These are phyloP conservation scores for Hypholoma sublateritium DNA, from an alignment of 768 basidiomycete genomes.

Conservation along the genomic window DNA sequence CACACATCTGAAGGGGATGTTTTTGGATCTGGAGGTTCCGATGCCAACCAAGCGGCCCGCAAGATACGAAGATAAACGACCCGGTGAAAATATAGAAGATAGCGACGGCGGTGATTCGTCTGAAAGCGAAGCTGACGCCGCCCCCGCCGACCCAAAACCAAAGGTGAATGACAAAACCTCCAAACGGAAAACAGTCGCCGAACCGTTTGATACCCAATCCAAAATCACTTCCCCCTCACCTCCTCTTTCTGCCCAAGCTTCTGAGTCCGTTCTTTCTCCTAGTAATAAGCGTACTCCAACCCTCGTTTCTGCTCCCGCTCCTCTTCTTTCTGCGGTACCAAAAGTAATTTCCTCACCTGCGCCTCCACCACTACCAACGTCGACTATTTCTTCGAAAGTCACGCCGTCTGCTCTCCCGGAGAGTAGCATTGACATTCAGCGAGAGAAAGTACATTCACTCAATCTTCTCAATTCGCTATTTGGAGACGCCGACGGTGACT, in stretches of 20 bases:
- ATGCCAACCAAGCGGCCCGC: slow-evolving; percentile 8
- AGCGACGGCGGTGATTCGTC: neutral
- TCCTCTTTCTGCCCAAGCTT: too few species aligned
- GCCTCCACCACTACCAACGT: neutral
- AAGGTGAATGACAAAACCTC: neutral
- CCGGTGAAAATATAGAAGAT: slow-evolving; percentile 12
- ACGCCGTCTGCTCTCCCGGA: slow-evolving; percentile 3
- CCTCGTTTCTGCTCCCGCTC: neutral
- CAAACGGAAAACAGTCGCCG: neutral
- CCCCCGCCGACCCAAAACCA: neutral
- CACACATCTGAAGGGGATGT: slow-evolving; percentile 65
- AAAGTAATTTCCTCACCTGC: neutral
- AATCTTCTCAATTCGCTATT: slow-evolving; percentile 55
- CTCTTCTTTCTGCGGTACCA: neutral
- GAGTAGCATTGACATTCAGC: slow-evolving; percentile 29
- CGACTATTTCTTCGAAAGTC: neutral
- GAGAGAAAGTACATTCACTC: slow-evolving; percentile 48
- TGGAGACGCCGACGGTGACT: slow-evolving; percentile 47
- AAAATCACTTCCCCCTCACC: too few species aligned
- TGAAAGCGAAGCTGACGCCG: neutral
- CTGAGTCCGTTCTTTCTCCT: too few species aligned
- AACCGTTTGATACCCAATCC: neutral
- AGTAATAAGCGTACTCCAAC: neutral
- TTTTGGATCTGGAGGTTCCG: slow-evolving; percentile 48
- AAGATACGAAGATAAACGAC: slow-evolving; percentile 13